Base-by-base conservation (phyloP, 2,329 filamentous ascomycete species). In the Penicillium sp. region DNA sequence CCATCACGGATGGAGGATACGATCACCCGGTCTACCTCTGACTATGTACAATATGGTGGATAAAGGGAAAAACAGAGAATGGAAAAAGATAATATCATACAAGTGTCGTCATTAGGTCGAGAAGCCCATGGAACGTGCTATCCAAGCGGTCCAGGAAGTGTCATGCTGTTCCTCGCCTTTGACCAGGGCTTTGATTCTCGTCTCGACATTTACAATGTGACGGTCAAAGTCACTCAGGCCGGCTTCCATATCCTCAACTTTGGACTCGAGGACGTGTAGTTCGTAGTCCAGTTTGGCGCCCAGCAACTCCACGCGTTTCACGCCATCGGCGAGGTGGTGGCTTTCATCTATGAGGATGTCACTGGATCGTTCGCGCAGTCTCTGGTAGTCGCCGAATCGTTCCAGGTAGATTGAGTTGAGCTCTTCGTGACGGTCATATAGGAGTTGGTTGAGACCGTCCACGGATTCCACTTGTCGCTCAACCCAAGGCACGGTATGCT, bases 221-320 rank as follows among this genome's bases (percentile, higher is more conserved):
- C 80, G 77, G 67, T 90, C 87, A 66, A 95, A 94, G 53, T 89
- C 85, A 10, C 72, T 73, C 0, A 95, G 81, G 1, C 86, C 87
- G 53, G 88, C 85, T 63, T 95, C 89, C 8, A 95, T 86, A 63
- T 97, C 91, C 60, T 87, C 79, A 9, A 95, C 84, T 61, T 88
- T 88, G 42, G 83, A 82, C 43, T 82, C 77, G n/a, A 97, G 73
- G 15, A 83, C 82, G 52, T 85, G 81, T 53, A 96, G 84, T 72
- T 96, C 91, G 68, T 97, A 97, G 62, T 97, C 90, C 48, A 97
- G 75, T 68, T 90, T 90, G 19, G 88, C 88, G 3, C 85, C 82
- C 34, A 94, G 74, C 21, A 85, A 79, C 65, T 95, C 89, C 13
- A 96, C 76, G 55, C 93, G 87, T 65, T 85, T 85, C 53, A 89